Evolutionary conservation across 2,329 filamentous ascomycete genomes (phyloP).

Genomic region (Alternaria sp.): DNA sequence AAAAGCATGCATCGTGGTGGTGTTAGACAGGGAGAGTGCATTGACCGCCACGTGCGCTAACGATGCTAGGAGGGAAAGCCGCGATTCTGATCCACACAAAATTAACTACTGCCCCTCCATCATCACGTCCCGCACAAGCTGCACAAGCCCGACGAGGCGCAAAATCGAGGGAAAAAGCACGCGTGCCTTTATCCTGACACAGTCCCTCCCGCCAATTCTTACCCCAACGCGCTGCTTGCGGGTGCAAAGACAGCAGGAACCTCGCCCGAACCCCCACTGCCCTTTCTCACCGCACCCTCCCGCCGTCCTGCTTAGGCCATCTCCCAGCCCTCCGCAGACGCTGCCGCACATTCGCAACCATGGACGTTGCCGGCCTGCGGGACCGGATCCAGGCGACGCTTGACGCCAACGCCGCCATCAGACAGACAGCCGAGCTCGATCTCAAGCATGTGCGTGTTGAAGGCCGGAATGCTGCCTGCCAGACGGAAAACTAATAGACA

Average conservation of each 20-base stretch:
- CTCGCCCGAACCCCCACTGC: conserved; percentile 25
- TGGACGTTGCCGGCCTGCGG: conserved; percentile 78
- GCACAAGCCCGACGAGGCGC: conserved; percentile 36
- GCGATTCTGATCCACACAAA: conserved; percentile 24
- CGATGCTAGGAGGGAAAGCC: conserved; percentile 16
- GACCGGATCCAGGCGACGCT: conserved; percentile 79
- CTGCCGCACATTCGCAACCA: conserved; percentile 50
- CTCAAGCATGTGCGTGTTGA: conserved; percentile 73
- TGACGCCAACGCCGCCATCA: conserved; percentile 74
- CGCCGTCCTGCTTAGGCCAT: conserved; percentile 8
- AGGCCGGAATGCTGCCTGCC: conserved; percentile 11
- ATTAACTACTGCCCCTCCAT: conserved; percentile 22
- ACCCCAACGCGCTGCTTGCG: conserved; percentile 18
- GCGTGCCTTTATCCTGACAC: conserved; percentile 16
- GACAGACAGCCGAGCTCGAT: conserved; percentile 79
- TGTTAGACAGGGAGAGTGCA: conserved; percentile 7
- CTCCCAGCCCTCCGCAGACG: conserved; percentile 16
- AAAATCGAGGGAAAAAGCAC: conserved; percentile 20
- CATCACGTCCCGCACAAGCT: conserved; percentile 31
- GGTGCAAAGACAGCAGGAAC: conserved; percentile 19
- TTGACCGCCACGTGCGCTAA: conserved; percentile 24
- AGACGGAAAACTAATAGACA: conserved; percentile 31
- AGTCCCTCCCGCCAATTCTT: conserved; percentile 16
- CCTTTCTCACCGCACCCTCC: conserved; percentile 26
- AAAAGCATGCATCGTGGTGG: neutral